These are phyloP conservation scores for Geum urbanum DNA, from an alignment of 306 rosid genomes.

Conservation along the genomic window DNA sequence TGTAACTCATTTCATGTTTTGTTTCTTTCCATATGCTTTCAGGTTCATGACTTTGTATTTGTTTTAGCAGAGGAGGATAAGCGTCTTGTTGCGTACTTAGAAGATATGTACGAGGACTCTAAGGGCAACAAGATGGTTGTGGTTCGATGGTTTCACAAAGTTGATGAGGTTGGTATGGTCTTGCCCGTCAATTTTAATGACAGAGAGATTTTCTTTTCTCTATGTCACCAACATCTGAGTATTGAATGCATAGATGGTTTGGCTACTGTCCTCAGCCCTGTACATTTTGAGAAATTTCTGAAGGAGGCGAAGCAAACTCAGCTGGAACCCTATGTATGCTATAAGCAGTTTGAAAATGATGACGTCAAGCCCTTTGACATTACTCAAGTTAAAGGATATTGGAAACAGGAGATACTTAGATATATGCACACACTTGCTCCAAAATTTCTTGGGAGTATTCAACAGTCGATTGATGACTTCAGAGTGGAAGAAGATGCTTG, in stretches of 20 bases:
- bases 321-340: slow-evolving; percentile 62
- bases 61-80: slow-evolving; percentile 89
- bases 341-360: slow-evolving; percentile 58
- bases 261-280: slow-evolving; percentile 80
- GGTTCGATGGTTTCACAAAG: slow-evolving; percentile 96
- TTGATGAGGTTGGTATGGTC: slow-evolving; percentile 92
- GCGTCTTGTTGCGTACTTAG: slow-evolving; percentile 84
- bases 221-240: slow-evolving; percentile 95
- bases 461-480: slow-evolving; percentile 37
- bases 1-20: slow-evolving; percentile 14
- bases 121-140: slow-evolving; percentile 92
- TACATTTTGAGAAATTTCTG: slow-evolving; percentile 59
- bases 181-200: slow-evolving; percentile 78
- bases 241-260: slow-evolving; percentile 95
- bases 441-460: slow-evolving; percentile 36
- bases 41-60: slow-evolving; percentile 80
- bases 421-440: slow-evolving; percentile 44
- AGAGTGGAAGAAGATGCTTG: slow-evolving; percentile 35
- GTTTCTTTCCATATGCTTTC: slow-evolving; percentile 21
- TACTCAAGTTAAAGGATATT: slow-evolving; percentile 73
- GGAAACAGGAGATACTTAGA: slow-evolving; percentile 80
- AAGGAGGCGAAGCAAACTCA: slow-evolving; percentile 45
- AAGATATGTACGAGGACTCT: slow-evolving; percentile 90
- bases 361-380: slow-evolving; percentile 66
- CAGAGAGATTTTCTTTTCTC: slow-evolving; percentile 93